A percentile compares a stretch with the other conserved stretches of the same genome.
These are phyloP conservation scores for Solidago caesia DNA, from an alignment of 129 eudicot species.

Conservation along the genomic window DNA sequence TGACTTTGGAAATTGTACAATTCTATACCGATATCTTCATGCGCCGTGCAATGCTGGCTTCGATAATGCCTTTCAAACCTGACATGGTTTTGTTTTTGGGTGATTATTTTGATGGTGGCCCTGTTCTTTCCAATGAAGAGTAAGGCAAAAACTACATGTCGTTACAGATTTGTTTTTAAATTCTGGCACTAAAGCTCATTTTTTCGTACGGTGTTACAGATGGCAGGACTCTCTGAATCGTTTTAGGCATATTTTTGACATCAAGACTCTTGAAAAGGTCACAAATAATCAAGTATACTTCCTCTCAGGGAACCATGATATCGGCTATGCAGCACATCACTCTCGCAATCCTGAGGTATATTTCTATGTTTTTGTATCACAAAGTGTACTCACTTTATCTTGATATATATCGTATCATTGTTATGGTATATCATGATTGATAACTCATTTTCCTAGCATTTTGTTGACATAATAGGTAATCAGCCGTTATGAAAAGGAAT, in stretches of 20 bases:
- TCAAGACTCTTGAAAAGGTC: slow-evolving; percentile 45
- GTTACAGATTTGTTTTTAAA: not conserved
- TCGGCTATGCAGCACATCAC: slow-evolving; percentile 70
- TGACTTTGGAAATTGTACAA: slow-evolving; percentile 65
- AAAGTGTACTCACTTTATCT: not conserved
- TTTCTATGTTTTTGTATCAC: slow-evolving; percentile 11
- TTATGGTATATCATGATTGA: not conserved
- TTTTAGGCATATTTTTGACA: slow-evolving; percentile 76
- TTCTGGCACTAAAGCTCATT: slow-evolving; percentile 12
- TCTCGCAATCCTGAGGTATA: slow-evolving; percentile 69
- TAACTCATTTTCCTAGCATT: slow-evolving; percentile 12
- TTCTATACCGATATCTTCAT: slow-evolving; percentile 85
- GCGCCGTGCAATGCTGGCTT: slow-evolving; percentile 83
- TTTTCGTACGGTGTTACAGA: slow-evolving; percentile 41
- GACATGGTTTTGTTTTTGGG: slow-evolving; percentile 87
- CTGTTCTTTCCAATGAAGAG: slow-evolving; percentile 79
- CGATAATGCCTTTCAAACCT: slow-evolving; percentile 75
- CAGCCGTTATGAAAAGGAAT: slow-evolving; percentile 69
- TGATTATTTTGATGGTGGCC: slow-evolving; percentile 93
- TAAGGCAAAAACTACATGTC: slow-evolving; percentile 38
- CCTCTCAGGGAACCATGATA: slow-evolving; percentile 91
- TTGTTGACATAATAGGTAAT: slow-evolving; percentile 51
- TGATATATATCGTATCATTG: not conserved
- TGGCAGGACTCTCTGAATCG: slow-evolving; percentile 95
- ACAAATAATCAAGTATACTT: slow-evolving; percentile 56